A percentile compares a stretch with the other conserved stretches of the same genome.
Conservation (phyloP, 2,329 filamentous ascomycete species). For the Arthroderma uncinatum region DNA sequence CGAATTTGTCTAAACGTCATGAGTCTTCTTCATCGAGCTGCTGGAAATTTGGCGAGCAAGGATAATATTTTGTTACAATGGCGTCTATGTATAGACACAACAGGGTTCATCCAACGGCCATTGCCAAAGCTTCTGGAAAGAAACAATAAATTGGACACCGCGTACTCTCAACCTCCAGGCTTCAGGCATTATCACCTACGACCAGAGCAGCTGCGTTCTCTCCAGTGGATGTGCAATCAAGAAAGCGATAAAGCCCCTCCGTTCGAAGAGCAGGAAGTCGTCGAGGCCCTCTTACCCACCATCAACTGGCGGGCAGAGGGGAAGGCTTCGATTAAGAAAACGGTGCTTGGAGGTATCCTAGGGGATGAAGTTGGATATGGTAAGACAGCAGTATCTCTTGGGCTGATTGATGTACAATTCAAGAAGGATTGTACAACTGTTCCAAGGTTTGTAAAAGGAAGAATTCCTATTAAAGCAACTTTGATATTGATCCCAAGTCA, state of each 20-base stretch:
- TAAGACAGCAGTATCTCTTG: constrained; percentile 52
- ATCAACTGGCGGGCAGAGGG: constrained; percentile 50
- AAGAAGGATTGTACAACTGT: constrained; percentile 16
- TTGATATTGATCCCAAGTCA: constrained; percentile 48
- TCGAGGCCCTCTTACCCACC: constrained; percentile 42
- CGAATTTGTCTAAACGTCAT: constrained; percentile 30
- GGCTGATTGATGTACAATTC: constrained; percentile 42
- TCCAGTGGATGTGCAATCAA: constrained; percentile 50
- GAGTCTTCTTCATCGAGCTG: constrained; percentile 28
- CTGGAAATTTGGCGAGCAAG: constrained; percentile 19
- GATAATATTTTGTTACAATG: constrained; percentile 26
- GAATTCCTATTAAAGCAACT: constrained; percentile 44
- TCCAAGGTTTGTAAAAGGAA: constrained; percentile 13
- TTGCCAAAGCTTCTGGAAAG: constrained; percentile 34
- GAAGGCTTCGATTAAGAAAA: constrained; percentile 24
- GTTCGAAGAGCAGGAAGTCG: constrained; percentile 46
- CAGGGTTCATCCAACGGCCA: constrained; percentile 22
- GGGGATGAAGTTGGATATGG: constrained; percentile 57
- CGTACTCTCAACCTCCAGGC: constrained; percentile 25
- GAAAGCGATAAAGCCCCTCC: constrained; percentile 33
- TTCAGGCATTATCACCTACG: constrained; percentile 34
- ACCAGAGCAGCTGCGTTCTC: constrained; percentile 43
- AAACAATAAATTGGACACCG: constrained; percentile 33
- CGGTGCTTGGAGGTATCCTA: constrained; percentile 48
- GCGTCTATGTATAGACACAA: constrained; percentile 40